Percentiles rank a stretch among this genome's conserved stretches.
phyloP scores from a whole-genome alignment of 2,329 filamentous ascomycete species.

The Anisogramma anomala region DNA sequence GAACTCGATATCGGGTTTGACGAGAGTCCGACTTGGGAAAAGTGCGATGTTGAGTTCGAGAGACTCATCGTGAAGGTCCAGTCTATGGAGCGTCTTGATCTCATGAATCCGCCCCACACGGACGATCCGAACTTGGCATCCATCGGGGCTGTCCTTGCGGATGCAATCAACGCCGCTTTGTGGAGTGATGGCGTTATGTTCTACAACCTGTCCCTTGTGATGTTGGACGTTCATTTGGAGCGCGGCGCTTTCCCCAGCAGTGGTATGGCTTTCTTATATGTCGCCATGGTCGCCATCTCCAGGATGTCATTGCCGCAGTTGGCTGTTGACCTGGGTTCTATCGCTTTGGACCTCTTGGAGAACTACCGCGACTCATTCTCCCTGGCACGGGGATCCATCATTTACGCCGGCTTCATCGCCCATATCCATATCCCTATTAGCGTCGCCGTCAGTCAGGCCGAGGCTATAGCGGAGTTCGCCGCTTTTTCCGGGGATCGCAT shows the following conservation, averaged over 20 bases:
- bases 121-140: conserved; percentile 46
- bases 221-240: conserved; percentile 54
- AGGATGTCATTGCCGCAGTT: conserved; percentile 62
- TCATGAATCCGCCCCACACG: conserved; percentile 32
- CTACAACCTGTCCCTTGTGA: conserved; percentile 56
- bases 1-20: conserved; percentile 58
- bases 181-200: conserved; percentile 64
- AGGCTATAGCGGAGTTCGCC: conserved; percentile 55
- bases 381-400: conserved; percentile 55
- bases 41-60: conserved; percentile 66
- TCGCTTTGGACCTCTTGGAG: conserved; percentile 53
- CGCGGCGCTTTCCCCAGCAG: conserved; percentile 58
- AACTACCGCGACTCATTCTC: conserved; percentile 53
- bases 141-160: conserved; percentile 57
- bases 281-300: conserved; percentile 55
- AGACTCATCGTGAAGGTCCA: conserved; percentile 48
- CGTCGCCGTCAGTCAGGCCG: conserved; percentile 46
- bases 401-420: conserved; percentile 58
- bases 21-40: conserved; percentile 56
- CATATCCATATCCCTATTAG: conserved; percentile 55
- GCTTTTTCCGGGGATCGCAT: conserved; percentile 58
- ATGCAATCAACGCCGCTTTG: conserved; percentile 59
- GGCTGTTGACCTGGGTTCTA: conserved; percentile 51
- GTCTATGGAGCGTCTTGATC: conserved; percentile 38
- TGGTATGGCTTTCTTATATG: conserved; percentile 54